A percentile compares a stretch with the other conserved stretches of the same genome.
Evolutionary conservation across 2,329 filamentous ascomycete species (phyloP).

Genomic region (Chrysoporthe austroafricana): DNA sequence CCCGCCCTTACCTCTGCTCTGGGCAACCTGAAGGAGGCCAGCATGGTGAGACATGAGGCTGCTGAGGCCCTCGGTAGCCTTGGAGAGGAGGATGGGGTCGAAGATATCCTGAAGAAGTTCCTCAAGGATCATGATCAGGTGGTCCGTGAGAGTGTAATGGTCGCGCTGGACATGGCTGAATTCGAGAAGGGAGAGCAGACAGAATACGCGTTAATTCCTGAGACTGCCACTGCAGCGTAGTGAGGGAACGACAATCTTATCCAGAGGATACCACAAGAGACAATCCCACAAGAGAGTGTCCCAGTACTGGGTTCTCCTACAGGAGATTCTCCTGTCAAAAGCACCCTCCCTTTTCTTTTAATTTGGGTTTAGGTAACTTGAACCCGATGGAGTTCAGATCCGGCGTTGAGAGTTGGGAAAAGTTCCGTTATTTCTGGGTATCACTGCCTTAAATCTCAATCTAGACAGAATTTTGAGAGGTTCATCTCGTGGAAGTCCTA

Average conservation of each 20-base stretch:
- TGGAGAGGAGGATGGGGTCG: slow-evolving; percentile 90
- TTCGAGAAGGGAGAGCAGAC: slow-evolving; percentile 87
- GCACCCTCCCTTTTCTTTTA: too few relatives aligned
- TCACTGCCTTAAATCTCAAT: slow-evolving; percentile 4
- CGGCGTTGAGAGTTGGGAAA: slow-evolving; percentile 10
- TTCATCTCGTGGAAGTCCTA: background rate
- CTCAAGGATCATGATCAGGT: slow-evolving; percentile 90
- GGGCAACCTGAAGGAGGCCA: slow-evolving; percentile 78
- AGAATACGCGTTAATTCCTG: slow-evolving; percentile 91
- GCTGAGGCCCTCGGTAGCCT: slow-evolving; percentile 94
- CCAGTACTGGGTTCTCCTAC: background rate
- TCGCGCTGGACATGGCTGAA: slow-evolving; percentile 97
- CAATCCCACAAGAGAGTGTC: background rate
- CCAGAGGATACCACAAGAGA: background rate
- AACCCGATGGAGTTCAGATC: background rate
- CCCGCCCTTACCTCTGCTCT: slow-evolving; percentile 81
- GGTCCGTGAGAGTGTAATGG: slow-evolving; percentile 91
- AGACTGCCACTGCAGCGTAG: slow-evolving; percentile 50
- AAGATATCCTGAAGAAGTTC: slow-evolving; percentile 81
- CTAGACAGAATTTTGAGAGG: background rate
- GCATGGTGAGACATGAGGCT: slow-evolving; percentile 98
- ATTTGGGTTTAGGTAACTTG: too few relatives aligned
- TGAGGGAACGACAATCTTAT: slow-evolving; percentile 26
- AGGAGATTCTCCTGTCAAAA: background rate
- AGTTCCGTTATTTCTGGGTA: slow-evolving; percentile 8